Evolutionary conservation across 495 filamentous ascomycete genomes (phyloP), one percentile per base, ranked within the genome.

Genomic region (Pyronema omphalodes): DNA sequence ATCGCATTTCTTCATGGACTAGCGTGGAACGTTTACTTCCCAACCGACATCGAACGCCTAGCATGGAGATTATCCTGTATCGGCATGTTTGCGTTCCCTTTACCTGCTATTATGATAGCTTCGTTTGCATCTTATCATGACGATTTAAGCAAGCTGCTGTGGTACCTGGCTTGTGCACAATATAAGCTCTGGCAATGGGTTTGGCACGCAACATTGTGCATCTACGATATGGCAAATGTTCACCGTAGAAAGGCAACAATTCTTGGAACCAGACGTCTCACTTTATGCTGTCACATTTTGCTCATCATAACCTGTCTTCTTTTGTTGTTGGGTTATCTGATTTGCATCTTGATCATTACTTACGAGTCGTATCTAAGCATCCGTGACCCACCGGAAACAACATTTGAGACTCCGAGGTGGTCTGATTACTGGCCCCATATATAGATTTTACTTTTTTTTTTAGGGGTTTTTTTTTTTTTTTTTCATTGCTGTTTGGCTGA

Each of bases 361-460:
- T 41, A 53, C 1, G 57, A 56, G 54, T 52, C 48, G 6, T 59
- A 59, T 51, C 50, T 56, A 14, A 56, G 57, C 39, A 17, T 59
- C 6, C 43, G 57, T 7, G 29, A 37, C 36, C 53, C 50, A 1
- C 57, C 57, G 1, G 34, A 48, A 0, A 54, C 23, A 6, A 14
- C 50, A 9, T 59, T 59, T 43, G 3, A 18, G 19, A 59, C 57
- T 8, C 47, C 54, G 5, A 37, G 9, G 1, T 59, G 53, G 53
- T 33, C 8, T 3, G 37, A 56, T 36, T 56, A 53, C 23, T 41
- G 49, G 43, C 57, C 57, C 1, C 57, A 59, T 51, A 9, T 58
- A 29, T 58, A 52, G 36, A 14, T 9, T 14, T 51, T 6, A n/a
- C 2, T 43, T 43, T 43, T 12, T 17, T 2, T 12, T 43, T n/a